phyloP scores from a whole-genome alignment of 2,329 filamentous ascomycete species.

The Sclerotinia sclerotiorum region DNA sequence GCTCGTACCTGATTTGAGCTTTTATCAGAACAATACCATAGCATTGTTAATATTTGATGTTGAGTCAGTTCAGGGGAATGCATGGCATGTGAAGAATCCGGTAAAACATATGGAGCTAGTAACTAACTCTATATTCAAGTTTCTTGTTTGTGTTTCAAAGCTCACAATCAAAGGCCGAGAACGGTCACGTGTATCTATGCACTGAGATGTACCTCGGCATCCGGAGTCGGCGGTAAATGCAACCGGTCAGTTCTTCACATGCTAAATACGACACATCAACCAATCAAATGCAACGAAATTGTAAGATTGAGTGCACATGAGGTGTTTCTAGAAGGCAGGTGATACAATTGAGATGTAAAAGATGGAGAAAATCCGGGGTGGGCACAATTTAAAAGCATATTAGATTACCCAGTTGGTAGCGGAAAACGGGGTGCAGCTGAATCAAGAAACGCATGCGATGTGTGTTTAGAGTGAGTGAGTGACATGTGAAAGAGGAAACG shows the following conservation, averaged over 20 bases:
- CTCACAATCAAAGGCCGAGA: background rate
- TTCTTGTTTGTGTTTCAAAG: background rate
- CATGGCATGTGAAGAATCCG: background rate
- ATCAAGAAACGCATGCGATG: conserved; percentile 6
- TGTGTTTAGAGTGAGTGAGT: background rate
- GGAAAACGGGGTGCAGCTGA: background rate
- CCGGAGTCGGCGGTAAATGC: background rate
- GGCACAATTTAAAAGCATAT: background rate
- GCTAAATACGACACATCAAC: background rate
- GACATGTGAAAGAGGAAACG: conserved; percentile 22
- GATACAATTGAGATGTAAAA: background rate
- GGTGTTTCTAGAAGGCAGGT: conserved; percentile 9
- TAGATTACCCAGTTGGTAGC: conserved; percentile 6
- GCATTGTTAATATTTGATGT: background rate
- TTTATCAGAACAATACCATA: background rate
- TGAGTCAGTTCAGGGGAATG: background rate
- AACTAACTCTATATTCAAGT: background rate
- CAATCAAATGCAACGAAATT: background rate
- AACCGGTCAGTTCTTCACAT: conserved; percentile 16
- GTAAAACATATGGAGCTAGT: background rate
- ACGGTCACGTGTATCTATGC: conserved; percentile 5
- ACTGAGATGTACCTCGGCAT: conserved; percentile 11
- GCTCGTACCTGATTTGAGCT: background rate
- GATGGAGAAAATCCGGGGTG: conserved; percentile 23
- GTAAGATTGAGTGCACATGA: conserved; percentile 14